Base-by-base conservation (phyloP, 176 grass and related monocot species). In the Juncus effusus region DNA sequence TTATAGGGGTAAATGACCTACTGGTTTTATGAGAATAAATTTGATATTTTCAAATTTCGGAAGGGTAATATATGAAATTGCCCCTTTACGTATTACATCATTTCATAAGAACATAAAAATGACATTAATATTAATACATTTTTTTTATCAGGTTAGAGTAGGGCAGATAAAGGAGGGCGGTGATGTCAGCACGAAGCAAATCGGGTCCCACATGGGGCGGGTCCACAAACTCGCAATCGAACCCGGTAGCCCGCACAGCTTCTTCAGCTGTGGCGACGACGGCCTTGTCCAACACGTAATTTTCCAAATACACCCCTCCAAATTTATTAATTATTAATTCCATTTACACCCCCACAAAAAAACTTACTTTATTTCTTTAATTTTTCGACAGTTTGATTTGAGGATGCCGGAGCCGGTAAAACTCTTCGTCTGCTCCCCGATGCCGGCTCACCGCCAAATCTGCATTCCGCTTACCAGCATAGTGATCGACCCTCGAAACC, bases 231-330 rank as follows among this genome's bases (percentile, higher is more conserved):
- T 97, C 54, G 85, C 85, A 13, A 54, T 92, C 7, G 85, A 92
- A 81, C 85, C 67, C 36, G 93, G 88, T 74, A 89, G 82, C 63
- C 71, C 82, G 61, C 76, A 86, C 45, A 70, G 77, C 60, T 83
- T 97, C 76, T 97, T 91, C 77, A 97, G 71, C 51, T 97, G 93
- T 57, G 88, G 88, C 50, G 93, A 89, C 54, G 93, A 97, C 70
- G 85, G 93, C 44, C 71, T 86, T 50, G 85, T 97, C 71, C 88
- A 89, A 16, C 93, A 80, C 53, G 93, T 97, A 91, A 61, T 81
- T 82, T 47, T 39, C 55, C 76, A 11, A 54, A 72, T 38, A 13
- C 19, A 28, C 19, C 19, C 19, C 1, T 1, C 19, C 0, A 28
- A 28, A 28, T 28, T 28, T 28, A 28, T 28, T 28, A 28, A 28